phyloP scores from a whole-genome alignment of 2,329 filamentous ascomycete species.

The Cladosporium sp. region DNA sequence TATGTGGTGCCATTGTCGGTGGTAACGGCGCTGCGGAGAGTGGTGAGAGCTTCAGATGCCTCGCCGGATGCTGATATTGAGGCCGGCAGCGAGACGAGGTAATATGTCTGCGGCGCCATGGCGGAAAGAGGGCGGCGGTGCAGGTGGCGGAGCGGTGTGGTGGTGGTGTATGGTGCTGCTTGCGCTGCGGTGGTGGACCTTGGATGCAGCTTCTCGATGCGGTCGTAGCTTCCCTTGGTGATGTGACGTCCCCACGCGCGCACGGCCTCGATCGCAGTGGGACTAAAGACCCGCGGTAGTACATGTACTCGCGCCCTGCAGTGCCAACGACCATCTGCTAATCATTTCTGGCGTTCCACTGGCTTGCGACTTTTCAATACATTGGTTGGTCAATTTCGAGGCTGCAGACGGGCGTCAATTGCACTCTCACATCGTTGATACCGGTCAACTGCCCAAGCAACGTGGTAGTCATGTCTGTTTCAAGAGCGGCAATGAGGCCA shows the following conservation, averaged over 20 bases:
- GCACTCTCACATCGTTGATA: background rate
- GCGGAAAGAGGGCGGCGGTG: slow-evolving; percentile 8
- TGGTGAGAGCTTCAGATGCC: slow-evolving; percentile 73
- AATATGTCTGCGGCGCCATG: slow-evolving; percentile 58
- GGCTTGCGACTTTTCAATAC: background rate
- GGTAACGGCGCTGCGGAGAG: slow-evolving; percentile 67
- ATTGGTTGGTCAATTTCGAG: background rate
- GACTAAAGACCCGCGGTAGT: background rate
- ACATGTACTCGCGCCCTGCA: slow-evolving; percentile 12
- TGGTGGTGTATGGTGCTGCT: background rate
- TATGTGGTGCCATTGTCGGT: slow-evolving; percentile 71
- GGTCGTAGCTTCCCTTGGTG: slow-evolving; percentile 1
- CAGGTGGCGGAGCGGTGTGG: background rate
- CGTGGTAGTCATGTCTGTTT: slow-evolving; percentile 1
- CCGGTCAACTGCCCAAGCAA: background rate
- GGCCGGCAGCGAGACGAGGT: slow-evolving; percentile 84
- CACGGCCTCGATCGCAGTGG: background rate
- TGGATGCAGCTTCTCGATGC: background rate
- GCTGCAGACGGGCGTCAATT: background rate
- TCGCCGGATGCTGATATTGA: slow-evolving; percentile 79
- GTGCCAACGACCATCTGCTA: background rate
- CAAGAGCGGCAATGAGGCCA: slow-evolving; percentile 9
- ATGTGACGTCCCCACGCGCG: background rate
- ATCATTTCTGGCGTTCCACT: background rate
- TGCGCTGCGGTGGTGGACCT: slow-evolving; percentile 7